Percentiles rank a stretch among this genome's conserved stretches.
Evolutionary conservation across 352 stramenopile species (phyloP).

Genomic region (Phytopythium aichiense): DNA sequence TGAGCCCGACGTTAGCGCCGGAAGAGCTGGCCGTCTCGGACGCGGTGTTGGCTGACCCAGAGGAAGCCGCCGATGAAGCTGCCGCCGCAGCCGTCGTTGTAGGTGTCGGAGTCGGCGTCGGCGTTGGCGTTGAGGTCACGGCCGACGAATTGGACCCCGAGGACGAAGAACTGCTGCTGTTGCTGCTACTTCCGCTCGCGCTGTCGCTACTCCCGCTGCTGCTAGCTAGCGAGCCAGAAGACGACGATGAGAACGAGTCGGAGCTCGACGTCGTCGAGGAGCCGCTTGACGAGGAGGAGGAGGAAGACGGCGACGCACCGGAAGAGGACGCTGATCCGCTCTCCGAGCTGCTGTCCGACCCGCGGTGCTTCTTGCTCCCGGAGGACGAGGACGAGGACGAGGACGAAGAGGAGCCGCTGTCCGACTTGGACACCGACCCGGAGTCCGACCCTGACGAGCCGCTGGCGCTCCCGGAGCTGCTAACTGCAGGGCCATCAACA

Average conservation of each 20-base stretch:
- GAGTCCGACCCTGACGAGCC: conserved; percentile 8
- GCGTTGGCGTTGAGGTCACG: conserved; percentile 1
- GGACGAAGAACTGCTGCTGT: conserved; percentile 16
- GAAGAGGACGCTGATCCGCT: conserved; percentile 5
- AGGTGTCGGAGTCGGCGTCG: conserved; percentile 15
- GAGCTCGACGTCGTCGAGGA: conserved; percentile 11
- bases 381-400: conserved; percentile 6
- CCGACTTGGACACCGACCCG: conserved; percentile 12
- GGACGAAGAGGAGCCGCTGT: conserved; percentile 10
- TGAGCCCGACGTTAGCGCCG: conserved; percentile 35
- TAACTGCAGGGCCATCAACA: not conserved
- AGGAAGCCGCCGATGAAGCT: conserved; percentile 13
- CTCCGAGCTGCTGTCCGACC: conserved; percentile 1
- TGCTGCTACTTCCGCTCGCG: not conserved
- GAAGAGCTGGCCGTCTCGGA: conserved; percentile 19
- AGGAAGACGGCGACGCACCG: not conserved
- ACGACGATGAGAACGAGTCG: conserved; percentile 17
- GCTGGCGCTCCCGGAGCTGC: conserved; percentile 18
- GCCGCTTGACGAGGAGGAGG: not conserved
- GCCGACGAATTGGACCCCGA: conserved; percentile 11
- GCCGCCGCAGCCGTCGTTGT: conserved; percentile 18
- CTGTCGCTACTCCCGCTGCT: conserved; percentile 7
- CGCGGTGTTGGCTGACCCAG: conserved; percentile 28
- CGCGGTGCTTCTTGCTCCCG: conserved; percentile 5
- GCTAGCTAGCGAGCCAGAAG: conserved; percentile 6